A percentile compares a stretch with the other conserved stretches of the same genome.
phyloP scores from a whole-genome alignment of 2,329 filamentous ascomycete species.

The Coniochaeta hoffmannii region DNA sequence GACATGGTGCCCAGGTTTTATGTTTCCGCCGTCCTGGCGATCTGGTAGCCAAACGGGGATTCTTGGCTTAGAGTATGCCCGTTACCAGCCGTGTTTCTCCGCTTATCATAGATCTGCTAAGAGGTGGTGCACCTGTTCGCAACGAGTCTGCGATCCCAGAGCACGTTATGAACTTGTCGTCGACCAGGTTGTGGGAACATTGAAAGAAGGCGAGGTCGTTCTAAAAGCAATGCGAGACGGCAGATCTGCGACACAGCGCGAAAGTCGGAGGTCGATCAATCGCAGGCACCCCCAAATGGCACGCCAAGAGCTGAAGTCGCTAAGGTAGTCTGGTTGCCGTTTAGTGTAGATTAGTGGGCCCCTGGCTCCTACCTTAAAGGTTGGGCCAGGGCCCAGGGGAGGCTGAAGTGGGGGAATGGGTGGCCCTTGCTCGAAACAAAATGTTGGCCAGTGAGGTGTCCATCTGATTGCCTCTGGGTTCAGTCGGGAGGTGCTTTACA shows the following conservation, averaged over 20 bases:
- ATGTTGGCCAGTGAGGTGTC: too few relatives aligned
- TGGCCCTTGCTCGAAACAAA: too few relatives aligned
- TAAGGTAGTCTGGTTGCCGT: neutral
- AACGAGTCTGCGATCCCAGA: neutral
- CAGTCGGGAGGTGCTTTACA: too few relatives aligned
- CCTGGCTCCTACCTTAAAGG: too few relatives aligned
- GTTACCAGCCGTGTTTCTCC: neutral
- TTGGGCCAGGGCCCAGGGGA: neutral
- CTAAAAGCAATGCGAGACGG: neutral
- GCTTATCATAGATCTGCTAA: too few relatives aligned
- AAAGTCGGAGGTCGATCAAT: neutral
- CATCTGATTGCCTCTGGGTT: too few relatives aligned
- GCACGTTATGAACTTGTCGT: neutral
- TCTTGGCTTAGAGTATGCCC: neutral
- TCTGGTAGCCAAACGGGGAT: neutral
- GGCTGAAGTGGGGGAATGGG: neutral
- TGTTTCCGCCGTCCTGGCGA: too few relatives aligned
- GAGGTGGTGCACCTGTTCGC: neutral
- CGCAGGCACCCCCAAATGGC: neutral
- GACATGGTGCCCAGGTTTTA: neutral
- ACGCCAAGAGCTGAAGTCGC: neutral
- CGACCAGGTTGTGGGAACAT: neutral
- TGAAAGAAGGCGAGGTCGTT: neutral
- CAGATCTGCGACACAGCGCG: neutral
- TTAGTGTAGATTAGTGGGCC: neutral